These are phyloP conservation scores for Lobosporangium transversale DNA, from an alignment of 192 early-diverging fungal species.

Conservation along the genomic window DNA sequence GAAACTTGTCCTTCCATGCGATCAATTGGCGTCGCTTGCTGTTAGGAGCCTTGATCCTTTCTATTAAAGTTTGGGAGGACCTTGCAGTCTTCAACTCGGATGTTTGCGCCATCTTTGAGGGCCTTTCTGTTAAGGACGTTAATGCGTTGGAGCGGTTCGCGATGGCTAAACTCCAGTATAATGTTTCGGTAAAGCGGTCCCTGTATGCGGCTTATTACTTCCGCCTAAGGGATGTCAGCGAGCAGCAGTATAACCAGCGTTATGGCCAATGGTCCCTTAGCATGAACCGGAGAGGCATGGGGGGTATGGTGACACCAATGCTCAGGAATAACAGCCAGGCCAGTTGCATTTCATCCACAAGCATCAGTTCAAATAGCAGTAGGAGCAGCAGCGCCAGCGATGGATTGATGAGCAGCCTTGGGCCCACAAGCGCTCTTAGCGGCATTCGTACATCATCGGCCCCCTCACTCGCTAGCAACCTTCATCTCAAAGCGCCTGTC, in stretches of 20 bases:
- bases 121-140: constrained; percentile 72
- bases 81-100: constrained; percentile 87
- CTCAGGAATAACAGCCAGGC: background rate
- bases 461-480: background rate
- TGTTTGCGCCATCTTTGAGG: constrained; percentile 81
- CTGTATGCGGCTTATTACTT: constrained; percentile 74
- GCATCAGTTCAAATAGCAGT: background rate
- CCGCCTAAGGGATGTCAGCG: constrained; percentile 63
- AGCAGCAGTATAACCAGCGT: constrained; percentile 30
- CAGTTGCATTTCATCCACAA: constrained; percentile 1
- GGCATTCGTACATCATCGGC: background rate
- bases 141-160: constrained; percentile 75
- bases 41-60: constrained; percentile 74
- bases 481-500: constrained; percentile 26
- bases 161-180: constrained; percentile 68
- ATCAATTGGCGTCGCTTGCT: constrained; percentile 61
- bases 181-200: constrained; percentile 75
- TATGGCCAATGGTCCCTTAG: constrained; percentile 33
- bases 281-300: constrained; percentile 32
- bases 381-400: background rate
- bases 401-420: no score
- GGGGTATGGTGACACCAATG: no score
- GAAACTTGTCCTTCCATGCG: constrained; percentile 64
- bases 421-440: no score
- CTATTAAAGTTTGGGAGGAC: constrained; percentile 90